Percentiles rank a stretch among this genome's conserved stretches.
Evolutionary conservation across 1,139 yeast species (phyloP).

Genomic region (Saccharomyces pastorianus): DNA sequence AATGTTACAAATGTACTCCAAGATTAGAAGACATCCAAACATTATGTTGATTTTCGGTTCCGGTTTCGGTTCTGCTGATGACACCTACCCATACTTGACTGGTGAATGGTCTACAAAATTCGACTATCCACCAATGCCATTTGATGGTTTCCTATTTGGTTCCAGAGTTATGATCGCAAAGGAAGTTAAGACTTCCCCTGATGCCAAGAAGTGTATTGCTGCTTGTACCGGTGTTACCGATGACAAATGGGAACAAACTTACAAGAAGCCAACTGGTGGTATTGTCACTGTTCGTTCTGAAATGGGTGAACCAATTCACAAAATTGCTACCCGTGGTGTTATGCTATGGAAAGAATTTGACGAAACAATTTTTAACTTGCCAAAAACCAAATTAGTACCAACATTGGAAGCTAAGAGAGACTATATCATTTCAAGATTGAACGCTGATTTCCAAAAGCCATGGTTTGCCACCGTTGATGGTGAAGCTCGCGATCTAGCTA

Average conservation of each 20-base stretch:
- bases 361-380: conserved; percentile 82
- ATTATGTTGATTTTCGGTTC: conserved; percentile 93
- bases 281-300: conserved; percentile 91
- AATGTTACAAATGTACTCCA: conserved; percentile 86
- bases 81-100: conserved; percentile 92
- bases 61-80: conserved; percentile 95
- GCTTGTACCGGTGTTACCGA: conserved; percentile 87
- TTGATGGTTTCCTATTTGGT: conserved; percentile 93
- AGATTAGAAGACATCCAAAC: conserved; percentile 85
- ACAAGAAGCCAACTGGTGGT: conserved; percentile 95
- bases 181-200: conserved; percentile 91
- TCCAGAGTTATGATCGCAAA: conserved; percentile 96
- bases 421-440: conserved; percentile 74
- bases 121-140: conserved; percentile 97
- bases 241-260: conserved; percentile 84
- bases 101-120: conserved; percentile 87
- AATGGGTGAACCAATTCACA: conserved; percentile 99
- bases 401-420: conserved; percentile 78
- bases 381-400: conserved; percentile 80
- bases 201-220: conserved; percentile 87
- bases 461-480: conserved; percentile 75
- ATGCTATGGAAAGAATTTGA: conserved; percentile 95
- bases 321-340: conserved; percentile 97
- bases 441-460: conserved; percentile 93
- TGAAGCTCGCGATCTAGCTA: conserved; percentile 78